A percentile compares a stretch with the other conserved stretches of the same genome.
Evolutionary conservation across 257 asterid genomes (phyloP).

Genomic region (Primulina tabacum): DNA sequence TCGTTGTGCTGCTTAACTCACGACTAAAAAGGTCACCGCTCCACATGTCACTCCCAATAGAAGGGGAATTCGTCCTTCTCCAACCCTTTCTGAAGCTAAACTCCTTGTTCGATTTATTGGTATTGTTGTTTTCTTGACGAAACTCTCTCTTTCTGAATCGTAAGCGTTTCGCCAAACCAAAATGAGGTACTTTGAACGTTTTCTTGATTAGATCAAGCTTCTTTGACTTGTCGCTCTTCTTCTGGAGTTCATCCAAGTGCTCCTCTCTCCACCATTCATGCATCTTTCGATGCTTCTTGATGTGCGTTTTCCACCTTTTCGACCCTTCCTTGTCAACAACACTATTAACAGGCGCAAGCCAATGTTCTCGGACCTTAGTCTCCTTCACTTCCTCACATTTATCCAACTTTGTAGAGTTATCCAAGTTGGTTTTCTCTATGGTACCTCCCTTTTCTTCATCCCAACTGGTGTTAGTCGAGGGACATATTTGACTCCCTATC

Average conservation of each 20-base stretch:
- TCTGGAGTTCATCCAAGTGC: slow-evolving; percentile 51
- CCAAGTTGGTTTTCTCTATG: slow-evolving; percentile 25
- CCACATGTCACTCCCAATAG: slow-evolving; percentile 64
- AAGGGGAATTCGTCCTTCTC: slow-evolving; percentile 49
- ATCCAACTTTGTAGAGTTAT: slow-evolving; percentile 24
- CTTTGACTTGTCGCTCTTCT: slow-evolving; percentile 34
- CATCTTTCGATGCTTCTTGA: slow-evolving; percentile 72
- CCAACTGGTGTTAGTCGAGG: slow-evolving; percentile 50
- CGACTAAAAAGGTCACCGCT: slow-evolving; percentile 87
- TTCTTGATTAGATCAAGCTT: slow-evolving; percentile 31
- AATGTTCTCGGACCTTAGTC: slow-evolving; percentile 32
- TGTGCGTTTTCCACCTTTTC: slow-evolving; percentile 32
- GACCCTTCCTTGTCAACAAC: slow-evolving; percentile 37
- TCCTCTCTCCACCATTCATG: slow-evolving; percentile 99
- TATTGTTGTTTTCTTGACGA: slow-evolving; percentile 24
- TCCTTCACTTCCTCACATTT: slow-evolving; percentile 42
- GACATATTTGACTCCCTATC: slow-evolving; percentile 88
- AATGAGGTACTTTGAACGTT: slow-evolving; percentile 53
- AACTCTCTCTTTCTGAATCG: slow-evolving; percentile 34
- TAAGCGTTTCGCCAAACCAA: slow-evolving; percentile 57
- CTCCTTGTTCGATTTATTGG: slow-evolving; percentile 41
- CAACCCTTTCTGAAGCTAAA: slow-evolving; percentile 73
- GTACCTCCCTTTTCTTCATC: slow-evolving; percentile 59
- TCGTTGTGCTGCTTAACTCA: slow-evolving; percentile 89
- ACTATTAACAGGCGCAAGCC: slow-evolving; percentile 27